Evolutionary conservation across 176 grass and related monocot species (phyloP).

Genomic region (Urochloa ruziziensis): DNA sequence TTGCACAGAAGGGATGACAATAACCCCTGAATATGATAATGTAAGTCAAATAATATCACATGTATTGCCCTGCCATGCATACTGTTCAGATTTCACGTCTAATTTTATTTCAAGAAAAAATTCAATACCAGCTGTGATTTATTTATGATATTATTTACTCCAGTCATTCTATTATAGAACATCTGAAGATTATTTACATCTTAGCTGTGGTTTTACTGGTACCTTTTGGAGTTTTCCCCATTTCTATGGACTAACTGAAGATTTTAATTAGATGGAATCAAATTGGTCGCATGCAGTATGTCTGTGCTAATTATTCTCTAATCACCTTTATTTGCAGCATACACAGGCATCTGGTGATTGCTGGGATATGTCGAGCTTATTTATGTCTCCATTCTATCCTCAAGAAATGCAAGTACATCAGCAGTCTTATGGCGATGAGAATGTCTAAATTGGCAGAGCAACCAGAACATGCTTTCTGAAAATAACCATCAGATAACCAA

Average conservation of each 20-base stretch:
- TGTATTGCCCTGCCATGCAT: no score
- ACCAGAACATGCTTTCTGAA: slow-evolving; percentile 26
- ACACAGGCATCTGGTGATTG: slow-evolving; percentile 32
- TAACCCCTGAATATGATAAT: slow-evolving; percentile 34
- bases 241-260: neutral
- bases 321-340: slow-evolving; percentile 38
- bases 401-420: slow-evolving; percentile 33
- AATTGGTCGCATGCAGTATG: neutral
- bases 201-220: slow-evolving; percentile 1
- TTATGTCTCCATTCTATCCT: slow-evolving; percentile 40
- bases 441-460: slow-evolving; percentile 42
- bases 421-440: slow-evolving; percentile 38
- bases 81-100: no score
- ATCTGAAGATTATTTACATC: neutral
- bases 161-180: neutral
- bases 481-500: slow-evolving; percentile 12
- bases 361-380: slow-evolving; percentile 37
- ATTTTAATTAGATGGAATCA: neutral
- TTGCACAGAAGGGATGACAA: slow-evolving; percentile 32
- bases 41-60: slow-evolving; percentile 63
- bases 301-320: neutral
- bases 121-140: neutral
- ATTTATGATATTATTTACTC: neutral
- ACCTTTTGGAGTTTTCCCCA: neutral
- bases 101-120: neutral